These are phyloP conservation scores for Kuraishia ogatae DNA, from an alignment of 805 yeast species.

Conservation along the genomic window DNA sequence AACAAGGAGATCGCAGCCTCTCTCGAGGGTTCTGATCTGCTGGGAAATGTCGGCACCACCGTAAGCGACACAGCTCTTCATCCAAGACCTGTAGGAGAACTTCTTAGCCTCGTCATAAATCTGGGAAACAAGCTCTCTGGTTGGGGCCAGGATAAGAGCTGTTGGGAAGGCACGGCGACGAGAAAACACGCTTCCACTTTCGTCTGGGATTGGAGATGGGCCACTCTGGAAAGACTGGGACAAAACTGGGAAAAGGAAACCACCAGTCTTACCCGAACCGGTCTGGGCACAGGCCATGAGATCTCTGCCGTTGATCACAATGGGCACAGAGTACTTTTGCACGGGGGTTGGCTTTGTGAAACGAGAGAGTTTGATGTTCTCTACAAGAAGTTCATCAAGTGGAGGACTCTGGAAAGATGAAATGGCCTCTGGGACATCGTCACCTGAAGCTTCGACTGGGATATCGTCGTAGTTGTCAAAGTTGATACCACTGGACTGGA, in stretches of 20 bases:
- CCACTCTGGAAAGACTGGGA: slow-evolving; percentile 86
- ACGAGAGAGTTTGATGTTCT: slow-evolving; percentile 81
- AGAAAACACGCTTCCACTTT: slow-evolving; percentile 29
- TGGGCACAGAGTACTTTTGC: slow-evolving; percentile 86
- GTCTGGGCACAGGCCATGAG: slow-evolving; percentile 95
- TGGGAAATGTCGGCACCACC: slow-evolving; percentile 95
- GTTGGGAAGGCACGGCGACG: slow-evolving; percentile 88
- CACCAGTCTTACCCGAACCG: slow-evolving; percentile 99
- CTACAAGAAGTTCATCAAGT: slow-evolving; percentile 74
- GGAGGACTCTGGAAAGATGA: slow-evolving; percentile 86
- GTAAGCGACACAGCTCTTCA: slow-evolving; percentile 88
- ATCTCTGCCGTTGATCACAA: slow-evolving; percentile 61
- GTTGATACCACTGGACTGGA: slow-evolving; percentile 95
- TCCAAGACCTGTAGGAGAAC: slow-evolving; percentile 98
- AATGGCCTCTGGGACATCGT: slow-evolving; percentile 90
- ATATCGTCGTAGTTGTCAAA: slow-evolving; percentile 98
- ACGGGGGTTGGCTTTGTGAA: slow-evolving; percentile 96
- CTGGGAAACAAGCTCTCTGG: slow-evolving; percentile 98
- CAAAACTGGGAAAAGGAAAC: slow-evolving; percentile 95
- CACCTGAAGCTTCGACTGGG: slow-evolving; percentile 97
- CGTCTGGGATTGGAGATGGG: slow-evolving; percentile 54
- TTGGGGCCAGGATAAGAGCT: slow-evolving; percentile 93
- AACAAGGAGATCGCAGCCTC: slow-evolving; percentile 92
- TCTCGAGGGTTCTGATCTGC: slow-evolving; percentile 81
- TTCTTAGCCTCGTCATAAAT: slow-evolving; percentile 93